Percentiles rank a stretch among this genome's conserved stretches.
Conservation (phyloP, 805 yeast species). For the Blastobotrys parvus region DNA sequence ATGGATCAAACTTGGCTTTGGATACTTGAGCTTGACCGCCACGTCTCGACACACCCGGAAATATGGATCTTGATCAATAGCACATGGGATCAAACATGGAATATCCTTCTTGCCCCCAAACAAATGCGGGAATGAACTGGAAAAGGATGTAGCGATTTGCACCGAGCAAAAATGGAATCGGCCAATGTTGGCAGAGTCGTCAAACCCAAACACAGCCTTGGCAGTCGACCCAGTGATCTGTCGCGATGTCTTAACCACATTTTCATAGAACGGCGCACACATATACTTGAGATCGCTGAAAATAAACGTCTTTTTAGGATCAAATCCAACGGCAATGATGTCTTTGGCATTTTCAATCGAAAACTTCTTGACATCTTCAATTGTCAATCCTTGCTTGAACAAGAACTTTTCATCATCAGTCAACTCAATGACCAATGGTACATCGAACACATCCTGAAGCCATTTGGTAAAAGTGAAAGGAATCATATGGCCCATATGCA, state of each 20-base stretch:
- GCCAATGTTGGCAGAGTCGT: slow-evolving; percentile 91
- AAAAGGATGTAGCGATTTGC: slow-evolving; percentile 94
- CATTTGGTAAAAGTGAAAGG: slow-evolving; percentile 95
- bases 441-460: slow-evolving; percentile 97
- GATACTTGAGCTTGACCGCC: slow-evolving; percentile 81
- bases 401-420: slow-evolving; percentile 97
- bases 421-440: slow-evolving; percentile 83
- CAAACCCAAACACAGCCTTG: slow-evolving; percentile 92
- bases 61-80: slow-evolving; percentile 98
- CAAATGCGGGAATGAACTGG: slow-evolving; percentile 91
- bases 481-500: slow-evolving; percentile 96
- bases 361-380: slow-evolving; percentile 76
- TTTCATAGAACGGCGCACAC: slow-evolving; percentile 92
- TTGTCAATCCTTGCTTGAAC: slow-evolving; percentile 83
- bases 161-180: slow-evolving; percentile 90
- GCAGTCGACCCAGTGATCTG: slow-evolving; percentile 97
- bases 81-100: slow-evolving; percentile 96
- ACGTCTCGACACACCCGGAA: slow-evolving; percentile 97
- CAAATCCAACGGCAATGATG: slow-evolving; percentile 88
- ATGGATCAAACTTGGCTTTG: slow-evolving; percentile 88
- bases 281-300: slow-evolving; percentile 88
- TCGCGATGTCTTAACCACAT: slow-evolving; percentile 84
- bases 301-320: slow-evolving; percentile 89
- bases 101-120: slow-evolving; percentile 81
- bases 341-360: slow-evolving; percentile 84